Conservation (phyloP, 805 yeast genomes). For the Clavispora fructus region DNA sequence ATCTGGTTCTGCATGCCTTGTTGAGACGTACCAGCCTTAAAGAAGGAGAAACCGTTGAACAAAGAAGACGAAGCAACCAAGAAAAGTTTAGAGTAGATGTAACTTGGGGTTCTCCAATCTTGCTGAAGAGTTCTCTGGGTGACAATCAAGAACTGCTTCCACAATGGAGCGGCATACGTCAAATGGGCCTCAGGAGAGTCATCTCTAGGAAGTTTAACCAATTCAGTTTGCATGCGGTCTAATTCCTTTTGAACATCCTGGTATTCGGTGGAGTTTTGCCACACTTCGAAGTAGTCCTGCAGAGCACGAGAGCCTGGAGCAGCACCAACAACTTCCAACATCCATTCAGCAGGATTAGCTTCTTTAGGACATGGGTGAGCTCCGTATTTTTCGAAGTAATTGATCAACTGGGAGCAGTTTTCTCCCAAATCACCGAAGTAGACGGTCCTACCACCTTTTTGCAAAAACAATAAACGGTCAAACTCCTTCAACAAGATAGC, state of each 20-base stretch:
- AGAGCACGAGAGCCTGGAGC: slow-evolving; percentile 74
- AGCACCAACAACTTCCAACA: slow-evolving; percentile 81
- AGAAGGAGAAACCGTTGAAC: slow-evolving; percentile 70
- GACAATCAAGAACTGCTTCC: slow-evolving; percentile 13
- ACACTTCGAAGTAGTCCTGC: slow-evolving; percentile 70
- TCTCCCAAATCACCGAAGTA: slow-evolving; percentile 79
- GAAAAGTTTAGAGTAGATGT: slow-evolving; percentile 56
- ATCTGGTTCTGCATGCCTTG: slow-evolving; percentile 65
- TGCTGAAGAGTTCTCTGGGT: slow-evolving; percentile 30
- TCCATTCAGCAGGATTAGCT: slow-evolving; percentile 48
- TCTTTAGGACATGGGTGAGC: slow-evolving; percentile 52
- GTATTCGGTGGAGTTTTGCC: slow-evolving; percentile 68
- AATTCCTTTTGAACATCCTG: slow-evolving; percentile 55
- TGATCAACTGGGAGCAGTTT: slow-evolving; percentile 51
- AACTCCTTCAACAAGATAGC: slow-evolving; percentile 64
- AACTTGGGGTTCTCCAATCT: slow-evolving; percentile 57
- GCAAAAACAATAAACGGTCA: slow-evolving; percentile 61
- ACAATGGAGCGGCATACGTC: slow-evolving; percentile 13
- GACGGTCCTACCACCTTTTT: slow-evolving; percentile 74
- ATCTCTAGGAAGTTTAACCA: slow-evolving; percentile 18
- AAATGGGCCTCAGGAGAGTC: slow-evolving; percentile 19
- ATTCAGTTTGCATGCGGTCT: slow-evolving; percentile 57
- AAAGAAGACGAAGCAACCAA: slow-evolving; percentile 51
- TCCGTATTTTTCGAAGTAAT: slow-evolving; percentile 68
- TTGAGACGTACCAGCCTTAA: slow-evolving; percentile 54